Evolutionary conservation across 352 stramenopile species (phyloP).

Genomic region (Phytophthora foliorum): DNA sequence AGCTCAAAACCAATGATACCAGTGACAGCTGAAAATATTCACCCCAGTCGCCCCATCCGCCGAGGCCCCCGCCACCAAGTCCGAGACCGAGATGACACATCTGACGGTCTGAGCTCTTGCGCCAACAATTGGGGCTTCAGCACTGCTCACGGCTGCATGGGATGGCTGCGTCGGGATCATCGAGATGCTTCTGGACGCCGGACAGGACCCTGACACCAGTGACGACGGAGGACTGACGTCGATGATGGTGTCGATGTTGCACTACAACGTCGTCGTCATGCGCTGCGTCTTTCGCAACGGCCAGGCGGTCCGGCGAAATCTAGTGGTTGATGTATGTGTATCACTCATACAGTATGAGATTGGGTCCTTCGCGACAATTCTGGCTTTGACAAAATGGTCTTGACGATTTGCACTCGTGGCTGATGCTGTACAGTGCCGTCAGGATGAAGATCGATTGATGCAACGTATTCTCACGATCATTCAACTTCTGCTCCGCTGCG

Average conservation of each 20-base stretch:
- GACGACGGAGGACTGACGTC: conserved; percentile 32
- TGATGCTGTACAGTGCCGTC: conserved; percentile 15
- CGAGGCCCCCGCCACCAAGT: too few relatives aligned
- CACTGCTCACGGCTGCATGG: conserved; percentile 36
- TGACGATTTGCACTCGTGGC: conserved; percentile 14
- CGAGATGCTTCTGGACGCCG: conserved; percentile 25
- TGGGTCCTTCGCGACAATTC: too few relatives aligned
- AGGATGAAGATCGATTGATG: conserved; percentile 18
- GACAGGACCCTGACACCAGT: conserved; percentile 30
- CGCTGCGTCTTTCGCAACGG: conserved; percentile 37
- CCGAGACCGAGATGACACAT: too few relatives aligned
- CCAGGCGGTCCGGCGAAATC: conserved; percentile 25
- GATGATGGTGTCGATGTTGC: conserved; percentile 36
- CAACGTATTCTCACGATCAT: conserved; percentile 14
- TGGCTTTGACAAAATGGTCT: neutral
- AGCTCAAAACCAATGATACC: too few relatives aligned
- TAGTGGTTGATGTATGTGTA: conserved; percentile 34
- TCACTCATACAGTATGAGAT: too few relatives aligned
- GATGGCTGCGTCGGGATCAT: conserved; percentile 21
- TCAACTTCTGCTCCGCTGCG: conserved; percentile 15
- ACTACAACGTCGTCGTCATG: conserved; percentile 35
- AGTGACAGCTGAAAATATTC: too few relatives aligned
- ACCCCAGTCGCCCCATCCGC: too few relatives aligned
- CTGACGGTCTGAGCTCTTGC: too few relatives aligned
- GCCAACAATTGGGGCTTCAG: conserved; percentile 23